phyloP scores from a whole-genome alignment of 75 land plant genomes.

The Chamaecyparis obtusa region DNA sequence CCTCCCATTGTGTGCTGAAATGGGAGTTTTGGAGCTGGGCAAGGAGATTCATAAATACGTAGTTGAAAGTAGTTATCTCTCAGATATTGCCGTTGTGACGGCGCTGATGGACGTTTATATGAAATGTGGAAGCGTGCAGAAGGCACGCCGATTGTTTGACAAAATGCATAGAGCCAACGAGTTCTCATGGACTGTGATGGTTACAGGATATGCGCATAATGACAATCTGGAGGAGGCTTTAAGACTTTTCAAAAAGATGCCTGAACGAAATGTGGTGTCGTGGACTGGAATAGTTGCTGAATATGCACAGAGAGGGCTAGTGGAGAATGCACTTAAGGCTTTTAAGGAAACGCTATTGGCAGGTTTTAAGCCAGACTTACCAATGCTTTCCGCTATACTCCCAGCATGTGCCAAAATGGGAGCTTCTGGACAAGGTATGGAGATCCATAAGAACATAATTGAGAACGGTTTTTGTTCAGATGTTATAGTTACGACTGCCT shows the following conservation, averaged over 20 bases:
- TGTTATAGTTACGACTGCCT: too few relatives aligned
- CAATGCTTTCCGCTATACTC: too few relatives aligned
- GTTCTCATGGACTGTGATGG: neutral
- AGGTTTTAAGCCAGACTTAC: too few relatives aligned
- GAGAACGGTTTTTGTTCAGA: too few relatives aligned
- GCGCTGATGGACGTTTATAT: neutral
- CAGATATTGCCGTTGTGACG: neutral
- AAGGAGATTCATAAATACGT: neutral
- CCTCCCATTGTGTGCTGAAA: neutral
- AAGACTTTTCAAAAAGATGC: neutral
- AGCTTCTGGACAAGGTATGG: too few relatives aligned
- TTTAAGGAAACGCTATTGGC: neutral
- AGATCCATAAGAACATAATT: too few relatives aligned
- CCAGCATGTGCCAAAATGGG: too few relatives aligned
- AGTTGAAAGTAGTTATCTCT: neutral
- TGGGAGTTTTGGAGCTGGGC: neutral
- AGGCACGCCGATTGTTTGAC: neutral
- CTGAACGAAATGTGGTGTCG: neutral
- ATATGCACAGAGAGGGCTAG: neutral
- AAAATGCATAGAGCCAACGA: neutral
- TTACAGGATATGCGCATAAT: neutral
- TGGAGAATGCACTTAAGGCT: neutral
- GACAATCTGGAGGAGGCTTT: too few relatives aligned
- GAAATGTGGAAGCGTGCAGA: neutral
- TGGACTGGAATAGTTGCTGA: neutral